Base-by-base conservation (phyloP, 2,329 filamentous ascomycete species). In the Alternaria ventricosa region DNA sequence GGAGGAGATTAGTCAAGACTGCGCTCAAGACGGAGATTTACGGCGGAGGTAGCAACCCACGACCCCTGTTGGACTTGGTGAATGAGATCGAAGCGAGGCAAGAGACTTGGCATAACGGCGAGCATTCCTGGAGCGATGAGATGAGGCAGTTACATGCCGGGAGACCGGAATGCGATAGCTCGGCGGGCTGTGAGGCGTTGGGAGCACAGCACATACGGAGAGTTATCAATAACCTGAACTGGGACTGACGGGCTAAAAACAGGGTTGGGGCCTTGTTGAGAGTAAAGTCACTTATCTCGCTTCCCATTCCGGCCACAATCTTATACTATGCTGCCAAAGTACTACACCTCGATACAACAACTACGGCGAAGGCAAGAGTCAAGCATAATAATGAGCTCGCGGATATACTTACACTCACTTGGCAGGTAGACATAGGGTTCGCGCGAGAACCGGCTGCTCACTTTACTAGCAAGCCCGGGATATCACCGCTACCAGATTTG, bases 1-100 rank as follows among this genome's bases (percentile, higher is more conserved):
- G 83, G 83, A 77, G 71, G 41, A 71, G 55, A 9, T 64, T 85
- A 51, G 80, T 80, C 4, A 83, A 83, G 68, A 81, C 80, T 55
- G 82, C 82, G n/a, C 74, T 86, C 23, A 80, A 75, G 57, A 79
- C 78, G 1, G 83, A 84, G 67, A 71, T 86, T 1, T 47, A 80
- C 8, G 83, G 83, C 1, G 78, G 74, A 2, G 73, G 76, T 10
- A 66, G 69, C 60, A 68, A 80, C 51, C 62, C 64, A 9, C 60
- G 33, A 23, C 70, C 77, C 13, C 65, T 85, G 10, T 61, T 77
- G 49, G 71, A 69, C 3, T 58, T 84, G 18, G 61, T 83, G 5
- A 70, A 78, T 23, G 73, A 78, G 57, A 77, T 82, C 68, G 80
- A 83, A 66, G 61, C 77, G 25, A 72, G 84, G 63, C 84, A 85